Base-by-base conservation (phyloP, 768 basidiomycete species). In the Pleurotus sapidus region DNA sequence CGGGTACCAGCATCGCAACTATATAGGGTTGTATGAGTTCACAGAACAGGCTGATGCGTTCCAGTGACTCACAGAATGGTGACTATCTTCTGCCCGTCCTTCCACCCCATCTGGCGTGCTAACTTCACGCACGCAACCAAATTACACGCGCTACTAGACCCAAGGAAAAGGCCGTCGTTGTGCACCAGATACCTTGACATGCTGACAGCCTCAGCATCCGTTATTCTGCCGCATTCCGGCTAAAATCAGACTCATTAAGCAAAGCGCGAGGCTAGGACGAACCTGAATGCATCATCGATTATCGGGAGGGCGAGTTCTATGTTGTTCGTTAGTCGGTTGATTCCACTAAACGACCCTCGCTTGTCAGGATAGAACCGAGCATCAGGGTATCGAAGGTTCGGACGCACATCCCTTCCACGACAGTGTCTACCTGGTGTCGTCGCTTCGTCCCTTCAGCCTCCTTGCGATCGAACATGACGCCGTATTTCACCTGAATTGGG, bases 91-190 rank as follows among this genome's bases (percentile, higher is more conserved):
- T 89, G 81, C 3, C 91, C 87, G 4, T 80, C 78, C 25, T 75
- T 74, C 86, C 86, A 89, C 11, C 83, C 81, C 77, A 84, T 78
- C 65, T 83, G 82, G 63, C 85, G 86, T 2, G 82, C 86, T 14
- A 95, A 75, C 64, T 89, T 88, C 46, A 97, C 81, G 63, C 91
- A 93, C 1, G 96, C 91, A n/a, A 97, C 84, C 39, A 99, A 79
- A 67, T 98, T 99, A 68, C 94, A 95, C 0, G 97, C 96, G 64
- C 93, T 95, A 59, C 93, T 96, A 0, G 95, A 98, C 12, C 97
- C 97, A 25, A 98, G 77, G 74, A 95, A 98, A 24, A 99, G 76
- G 0, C 97, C 97, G 62, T 98, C 96, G 56, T 91, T 77, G 49
- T 88, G 77, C 3, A 97, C 93, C 17, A 99, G 82, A 68, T 94